phyloP scores from a whole-genome alignment of 495 filamentous ascomycete species.

The Monascus purpureus region DNA sequence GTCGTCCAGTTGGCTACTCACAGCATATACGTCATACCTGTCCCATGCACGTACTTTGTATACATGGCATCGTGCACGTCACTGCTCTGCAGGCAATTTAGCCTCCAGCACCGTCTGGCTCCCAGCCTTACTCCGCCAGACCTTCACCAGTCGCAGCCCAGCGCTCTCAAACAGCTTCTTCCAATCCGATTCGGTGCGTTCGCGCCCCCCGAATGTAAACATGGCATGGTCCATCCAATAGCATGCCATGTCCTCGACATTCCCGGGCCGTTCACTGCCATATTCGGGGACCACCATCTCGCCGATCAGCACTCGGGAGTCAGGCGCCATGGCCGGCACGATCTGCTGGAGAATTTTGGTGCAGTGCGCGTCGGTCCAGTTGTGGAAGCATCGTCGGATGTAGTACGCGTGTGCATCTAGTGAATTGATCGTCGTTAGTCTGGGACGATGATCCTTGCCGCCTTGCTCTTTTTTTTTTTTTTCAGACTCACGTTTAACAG shows the following conservation, averaged over 20 bases:
- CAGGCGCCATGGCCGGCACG: constrained; percentile 16
- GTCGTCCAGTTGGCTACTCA: too few species aligned
- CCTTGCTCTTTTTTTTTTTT: background rate
- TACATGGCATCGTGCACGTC: too few species aligned
- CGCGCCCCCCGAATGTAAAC: constrained; percentile 6
- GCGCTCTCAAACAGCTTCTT: constrained; percentile 1
- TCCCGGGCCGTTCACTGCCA: constrained; percentile 3
- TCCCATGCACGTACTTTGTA: too few species aligned
- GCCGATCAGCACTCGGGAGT: constrained; percentile 29
- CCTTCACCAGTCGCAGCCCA: constrained; percentile 4
- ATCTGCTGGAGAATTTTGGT: constrained; percentile 22
- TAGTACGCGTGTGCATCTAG: constrained; percentile 30
- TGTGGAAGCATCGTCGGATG: constrained; percentile 28
- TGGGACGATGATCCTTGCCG: too few species aligned
- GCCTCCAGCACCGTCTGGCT: constrained; percentile 5
- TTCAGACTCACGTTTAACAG: background rate
- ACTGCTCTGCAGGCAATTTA: too few species aligned
- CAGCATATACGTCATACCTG: too few species aligned
- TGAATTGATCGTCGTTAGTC: background rate
- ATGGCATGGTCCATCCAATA: constrained; percentile 8
- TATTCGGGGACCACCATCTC: constrained; percentile 27
- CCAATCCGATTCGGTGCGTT: constrained; percentile 6
- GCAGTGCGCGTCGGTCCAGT: constrained; percentile 24
- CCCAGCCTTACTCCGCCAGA: constrained; percentile 5
- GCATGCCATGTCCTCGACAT: constrained; percentile 5